phyloP scores from a whole-genome alignment of 495 filamentous ascomycete genomes.

The Podospora pseudoanserina region DNA sequence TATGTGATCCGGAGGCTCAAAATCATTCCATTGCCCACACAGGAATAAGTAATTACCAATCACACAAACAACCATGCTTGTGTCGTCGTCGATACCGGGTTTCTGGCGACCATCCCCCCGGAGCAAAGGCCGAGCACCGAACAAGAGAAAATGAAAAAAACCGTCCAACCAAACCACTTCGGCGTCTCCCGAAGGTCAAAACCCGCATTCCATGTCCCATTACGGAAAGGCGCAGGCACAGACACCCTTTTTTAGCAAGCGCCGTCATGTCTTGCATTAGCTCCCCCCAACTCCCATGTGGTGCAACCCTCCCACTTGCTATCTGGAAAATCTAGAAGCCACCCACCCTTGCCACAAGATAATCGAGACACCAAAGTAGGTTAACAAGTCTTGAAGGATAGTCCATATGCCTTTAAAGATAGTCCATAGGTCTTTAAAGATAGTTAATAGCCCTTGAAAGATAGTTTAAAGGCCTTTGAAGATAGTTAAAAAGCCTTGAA shows the following conservation, averaged over 20 bases:
- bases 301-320: slow-evolving; percentile 8
- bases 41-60: not conserved
- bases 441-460: too few relatives aligned
- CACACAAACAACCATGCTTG: not conserved
- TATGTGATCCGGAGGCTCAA: not conserved
- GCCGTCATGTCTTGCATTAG: slow-evolving; percentile 15
- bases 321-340: not conserved
- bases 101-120: not conserved
- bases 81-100: not conserved
- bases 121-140: slow-evolving; percentile 14
- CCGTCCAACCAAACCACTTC: not conserved
- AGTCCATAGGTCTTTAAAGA: too few relatives aligned
- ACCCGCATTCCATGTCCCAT: slow-evolving; percentile 8
- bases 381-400: too few relatives aligned
- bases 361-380: too few relatives aligned
- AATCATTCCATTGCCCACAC: not conserved
- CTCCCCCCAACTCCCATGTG: not conserved
- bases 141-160: not conserved
- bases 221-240: not conserved
- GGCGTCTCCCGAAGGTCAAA: slow-evolving; percentile 13
- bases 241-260: slow-evolving; percentile 14
- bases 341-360: too few relatives aligned
- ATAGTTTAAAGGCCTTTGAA: too few relatives aligned
- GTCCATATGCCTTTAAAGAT: too few relatives aligned
- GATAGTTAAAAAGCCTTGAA: too few relatives aligned